Conservation (phyloP, 805 yeast species). For the Wickerhamomyces chaumierensis region DNA sequence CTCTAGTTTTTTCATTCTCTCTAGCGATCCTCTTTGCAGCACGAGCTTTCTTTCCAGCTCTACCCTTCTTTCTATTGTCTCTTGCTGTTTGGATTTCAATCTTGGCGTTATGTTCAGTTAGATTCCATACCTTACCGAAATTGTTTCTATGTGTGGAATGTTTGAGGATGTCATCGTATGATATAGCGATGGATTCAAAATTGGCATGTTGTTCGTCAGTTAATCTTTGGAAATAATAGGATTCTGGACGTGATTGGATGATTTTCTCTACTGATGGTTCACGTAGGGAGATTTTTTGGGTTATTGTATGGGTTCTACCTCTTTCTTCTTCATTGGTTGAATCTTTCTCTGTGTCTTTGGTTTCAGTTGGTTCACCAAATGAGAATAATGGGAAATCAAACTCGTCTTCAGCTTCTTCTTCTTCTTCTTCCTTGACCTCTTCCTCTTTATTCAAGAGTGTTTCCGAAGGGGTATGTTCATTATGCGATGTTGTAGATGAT, state of each 20-base stretch:
- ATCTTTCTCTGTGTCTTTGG: slow-evolving; percentile 3
- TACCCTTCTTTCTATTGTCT: slow-evolving; percentile 5
- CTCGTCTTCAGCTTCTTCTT: slow-evolving; percentile 9
- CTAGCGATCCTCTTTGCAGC: slow-evolving; percentile 1
- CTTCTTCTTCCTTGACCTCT: background rate
- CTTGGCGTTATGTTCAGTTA: slow-evolving; percentile 8
- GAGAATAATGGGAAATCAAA: slow-evolving; percentile 21
- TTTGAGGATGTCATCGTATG: slow-evolving; percentile 10
- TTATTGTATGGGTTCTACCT: background rate
- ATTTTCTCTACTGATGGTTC: slow-evolving; percentile 16
- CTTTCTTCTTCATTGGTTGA: slow-evolving; percentile 4
- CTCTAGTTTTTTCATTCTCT: slow-evolving; percentile 5
- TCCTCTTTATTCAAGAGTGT: too few relatives aligned
- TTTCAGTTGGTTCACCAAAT: slow-evolving; percentile 8
- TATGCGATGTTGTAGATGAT: background rate
- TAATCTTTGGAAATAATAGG: slow-evolving; percentile 12
- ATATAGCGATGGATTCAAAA: slow-evolving; percentile 8
- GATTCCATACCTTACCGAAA: slow-evolving; percentile 8
- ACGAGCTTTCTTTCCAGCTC: slow-evolving; percentile 20
- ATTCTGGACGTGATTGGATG: slow-evolving; percentile 13
- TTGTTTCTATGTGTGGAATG: background rate
- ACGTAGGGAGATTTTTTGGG: slow-evolving; percentile 11
- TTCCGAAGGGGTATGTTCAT: too few relatives aligned
- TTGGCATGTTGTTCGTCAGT: slow-evolving; percentile 3
- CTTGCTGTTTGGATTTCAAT: slow-evolving; percentile 7